These are phyloP conservation scores for Naumovozyma baii DNA, from an alignment of 805 yeast species.

Conservation along the genomic window DNA sequence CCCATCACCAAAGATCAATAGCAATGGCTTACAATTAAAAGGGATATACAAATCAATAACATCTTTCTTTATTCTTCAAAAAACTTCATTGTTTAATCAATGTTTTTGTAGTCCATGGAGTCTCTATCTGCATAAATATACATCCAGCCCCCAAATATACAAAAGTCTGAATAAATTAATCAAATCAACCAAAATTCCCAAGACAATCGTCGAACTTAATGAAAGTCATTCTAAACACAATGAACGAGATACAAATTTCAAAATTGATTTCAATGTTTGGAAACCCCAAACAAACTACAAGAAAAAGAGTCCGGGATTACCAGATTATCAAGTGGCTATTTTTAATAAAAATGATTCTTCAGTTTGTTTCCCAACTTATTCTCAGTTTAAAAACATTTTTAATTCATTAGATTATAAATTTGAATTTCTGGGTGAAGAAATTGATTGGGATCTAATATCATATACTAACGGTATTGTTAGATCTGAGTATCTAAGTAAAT, in stretches of 20 bases:
- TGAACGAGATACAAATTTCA: conserved; percentile 6
- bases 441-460: conserved; percentile 16
- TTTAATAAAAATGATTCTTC: conserved; percentile 35
- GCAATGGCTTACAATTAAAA: background rate
- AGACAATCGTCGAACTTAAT: conserved; percentile 7
- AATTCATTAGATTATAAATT: conserved; percentile 25
- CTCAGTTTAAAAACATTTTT: conserved; percentile 34
- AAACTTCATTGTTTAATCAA: conserved; percentile 9
- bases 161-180: conserved; percentile 23
- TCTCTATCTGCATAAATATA: conserved; percentile 13
- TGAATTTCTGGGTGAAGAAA: conserved; percentile 19
- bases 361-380: conserved; percentile 38
- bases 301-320: conserved; percentile 57
- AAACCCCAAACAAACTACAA: conserved; percentile 67
- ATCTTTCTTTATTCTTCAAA: background rate
- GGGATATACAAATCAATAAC: background rate
- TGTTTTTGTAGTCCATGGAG: conserved; percentile 17
- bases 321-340: conserved; percentile 67
- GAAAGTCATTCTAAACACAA: background rate
- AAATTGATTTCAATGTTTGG: conserved; percentile 64
- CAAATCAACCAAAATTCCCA: conserved; percentile 14
- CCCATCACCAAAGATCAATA: conserved; percentile 4
- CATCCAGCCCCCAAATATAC: conserved; percentile 25
- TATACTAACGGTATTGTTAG: conserved; percentile 11
- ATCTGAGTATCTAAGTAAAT: conserved; percentile 3